Base-by-base conservation (phyloP, 306 rosid species). In the Albizia julibrissin region DNA sequence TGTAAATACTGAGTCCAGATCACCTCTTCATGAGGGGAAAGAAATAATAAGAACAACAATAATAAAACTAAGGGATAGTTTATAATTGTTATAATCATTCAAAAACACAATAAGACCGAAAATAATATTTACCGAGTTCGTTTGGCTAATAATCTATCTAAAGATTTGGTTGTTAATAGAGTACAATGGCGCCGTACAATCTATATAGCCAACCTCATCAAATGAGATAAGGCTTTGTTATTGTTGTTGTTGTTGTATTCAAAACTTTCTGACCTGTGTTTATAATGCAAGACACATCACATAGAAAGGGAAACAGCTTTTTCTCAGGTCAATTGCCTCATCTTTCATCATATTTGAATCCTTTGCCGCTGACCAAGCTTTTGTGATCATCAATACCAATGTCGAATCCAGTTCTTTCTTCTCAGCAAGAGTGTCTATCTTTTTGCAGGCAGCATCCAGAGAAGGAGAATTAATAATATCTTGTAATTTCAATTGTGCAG, bases 301-400 rank as follows among this genome's bases (percentile, higher is more conserved):
- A 79, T 31, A 80, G 44, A 68, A 33, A 66, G 56, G 27, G n/a
- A 16, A 81, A 54, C 66, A 73, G 74, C 40, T 77, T 47, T 49
- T 80, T 40, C 72, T 39, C 78, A 79, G 44, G 59, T 66, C 62
- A 81, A 76, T 56, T 86, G 92, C 99, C 98, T 95, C 98, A 56
- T 91, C 94, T 85, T 93, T 90, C 52, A 85, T 76, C 98, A 95
- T 91, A 88, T 84, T 90, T 7, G 96, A 80, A 83, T 95, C 98
- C 85, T 95, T 95, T 33, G 99, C 96, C 54, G 93, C 97, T 40
- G 98, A 92, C 97, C 97, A 95, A 78, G 99, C 98, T 89, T 95
- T 95, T 78, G 97, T 87, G 83, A 95, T 92, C 99, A 93, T 95
- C 91, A 95, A 87, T 69, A 89, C 99, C 86, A 93, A 85, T 27